Conservation (phyloP, 2,329 filamentous ascomycete species). For the Neofusicoccum sp. region DNA sequence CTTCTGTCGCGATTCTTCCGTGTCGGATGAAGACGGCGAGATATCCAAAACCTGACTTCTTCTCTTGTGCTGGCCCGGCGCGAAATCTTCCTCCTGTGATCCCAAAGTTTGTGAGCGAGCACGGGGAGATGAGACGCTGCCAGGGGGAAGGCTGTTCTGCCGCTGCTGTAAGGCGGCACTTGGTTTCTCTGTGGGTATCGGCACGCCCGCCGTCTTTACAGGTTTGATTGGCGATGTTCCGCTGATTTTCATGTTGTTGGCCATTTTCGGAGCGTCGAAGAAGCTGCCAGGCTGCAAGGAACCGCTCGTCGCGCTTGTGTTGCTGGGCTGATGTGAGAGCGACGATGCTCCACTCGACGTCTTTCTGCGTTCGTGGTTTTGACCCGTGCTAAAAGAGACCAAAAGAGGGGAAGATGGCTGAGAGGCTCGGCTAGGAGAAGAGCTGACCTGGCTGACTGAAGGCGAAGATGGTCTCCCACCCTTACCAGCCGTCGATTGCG, state of each 20-base stretch:
- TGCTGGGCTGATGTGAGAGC: conserved; percentile 73
- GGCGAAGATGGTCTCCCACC: conserved; percentile 76
- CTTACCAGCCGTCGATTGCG: conserved; percentile 74
- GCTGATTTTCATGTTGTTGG: conserved; percentile 50
- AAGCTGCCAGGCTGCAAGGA: conserved; percentile 69
- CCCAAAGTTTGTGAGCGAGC: conserved; percentile 89
- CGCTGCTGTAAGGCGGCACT: conserved; percentile 29
- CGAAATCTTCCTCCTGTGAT: conserved; percentile 74
- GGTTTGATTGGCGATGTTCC: conserved; percentile 55
- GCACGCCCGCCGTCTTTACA: conserved; percentile 41
- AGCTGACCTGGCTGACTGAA: conserved; percentile 75
- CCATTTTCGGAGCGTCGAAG: conserved; percentile 67
- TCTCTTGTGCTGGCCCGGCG: conserved; percentile 73
- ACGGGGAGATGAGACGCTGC: conserved; percentile 52
- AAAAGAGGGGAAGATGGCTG: conserved; percentile 85
- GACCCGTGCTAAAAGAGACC: conserved; percentile 90
- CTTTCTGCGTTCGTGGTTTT: conserved; percentile 80
- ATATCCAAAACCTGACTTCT: conserved; percentile 94
- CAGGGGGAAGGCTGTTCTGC: conserved; percentile 30
- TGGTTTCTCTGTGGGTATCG: conserved; percentile 45
- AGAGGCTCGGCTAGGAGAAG: conserved; percentile 83
- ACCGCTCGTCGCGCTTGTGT: conserved; percentile 47
- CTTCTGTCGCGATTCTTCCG: conserved; percentile 89
- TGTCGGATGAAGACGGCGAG: conserved; percentile 96
- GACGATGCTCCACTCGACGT: conserved; percentile 86